Base-by-base conservation (phyloP, 1,139 yeast genomes). In the Torulaspora globosa region DNA sequence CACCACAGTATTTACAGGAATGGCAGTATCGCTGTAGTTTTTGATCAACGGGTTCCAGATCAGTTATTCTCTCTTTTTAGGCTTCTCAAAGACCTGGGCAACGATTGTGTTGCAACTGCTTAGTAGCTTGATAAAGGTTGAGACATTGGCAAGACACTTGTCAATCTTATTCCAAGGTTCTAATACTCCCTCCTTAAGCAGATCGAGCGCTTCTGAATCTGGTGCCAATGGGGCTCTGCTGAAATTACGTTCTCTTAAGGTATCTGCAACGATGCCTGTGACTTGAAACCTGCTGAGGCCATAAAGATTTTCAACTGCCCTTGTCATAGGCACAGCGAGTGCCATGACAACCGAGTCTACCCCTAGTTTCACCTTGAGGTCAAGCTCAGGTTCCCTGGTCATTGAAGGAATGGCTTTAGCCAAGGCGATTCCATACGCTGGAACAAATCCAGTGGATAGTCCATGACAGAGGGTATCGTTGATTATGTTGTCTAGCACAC, bases 131-230 rank as follows among this genome's bases (percentile, higher is more conserved):
- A 60, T 39, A 38, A 59, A 60, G 9, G 31, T 38, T 5, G 50
- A 30, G 2, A 58, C 55, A 18, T 47, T 47, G 5, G 44, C 27
- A 9, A 62, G 37, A 18, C 54, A 46, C 12, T 43, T 32, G 39
- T 59, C 62, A 14, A 58, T 36, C 29, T 47, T 52, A 32, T 48
- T 52, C 63, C 63, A 59, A 4, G 65, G 63, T 30, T 62, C 65
- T 10, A 62, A 16, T 2, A 46, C 16, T 2, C 64, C 65, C 2
- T 18, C 11, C 19, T 46, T 39, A 2, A 39, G 21, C 24, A 49
- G 33, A 39, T 55, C 48, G 15, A 21, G 37, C 10, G 32, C 31
- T 10, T 15, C 33, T 7, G 50, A 41, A 10, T 32, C 32, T 6
- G 49, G 46, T n/a, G 41, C 43, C 5, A 60, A 26, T 14, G 34